Conservation (phyloP, 345 rosid genomes). For the Bruguiera parviflora region DNA sequence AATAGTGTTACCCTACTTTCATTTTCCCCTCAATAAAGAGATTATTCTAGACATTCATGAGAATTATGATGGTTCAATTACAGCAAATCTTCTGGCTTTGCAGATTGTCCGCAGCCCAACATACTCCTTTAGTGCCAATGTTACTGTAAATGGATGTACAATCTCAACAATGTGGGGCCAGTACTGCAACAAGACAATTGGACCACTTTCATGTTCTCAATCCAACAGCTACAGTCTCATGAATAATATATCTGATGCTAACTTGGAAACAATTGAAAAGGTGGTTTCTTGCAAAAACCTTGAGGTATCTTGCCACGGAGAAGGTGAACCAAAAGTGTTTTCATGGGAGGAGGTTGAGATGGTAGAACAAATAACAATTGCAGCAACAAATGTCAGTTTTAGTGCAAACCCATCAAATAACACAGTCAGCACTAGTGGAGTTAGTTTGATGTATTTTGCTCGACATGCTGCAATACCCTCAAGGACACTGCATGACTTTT, state of each 20-base stretch:
- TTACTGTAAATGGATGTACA: conserved; percentile 83
- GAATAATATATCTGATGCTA: conserved; percentile 19
- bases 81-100: conserved; percentile 23
- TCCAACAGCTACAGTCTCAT: conserved; percentile 34
- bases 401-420: conserved; percentile 32
- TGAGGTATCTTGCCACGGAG: conserved; percentile 50
- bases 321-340: conserved; percentile 57
- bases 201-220: conserved; percentile 58
- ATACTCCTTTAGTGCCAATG: conserved; percentile 73
- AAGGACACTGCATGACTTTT: conserved; percentile 58
- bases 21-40: background rate
- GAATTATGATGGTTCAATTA: conserved; percentile 8
- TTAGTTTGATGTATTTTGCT: conserved; percentile 53
- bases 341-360: conserved; percentile 55
- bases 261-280: conserved; percentile 31
- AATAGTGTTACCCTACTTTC: background rate
- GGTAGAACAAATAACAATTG: conserved; percentile 55
- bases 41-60: background rate
- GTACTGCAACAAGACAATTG: conserved; percentile 78
- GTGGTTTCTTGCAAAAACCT: conserved; percentile 56
- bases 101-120: conserved; percentile 72
- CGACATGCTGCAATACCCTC: conserved; percentile 84
- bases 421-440: conserved; percentile 22
- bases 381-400: conserved; percentile 36
- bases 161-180: conserved; percentile 72